A percentile compares a stretch with the other conserved stretches of the same genome.
These are phyloP conservation scores for Cymbopogon citratus DNA, from an alignment of 176 grass and related monocot genomes.

Conservation along the genomic window DNA sequence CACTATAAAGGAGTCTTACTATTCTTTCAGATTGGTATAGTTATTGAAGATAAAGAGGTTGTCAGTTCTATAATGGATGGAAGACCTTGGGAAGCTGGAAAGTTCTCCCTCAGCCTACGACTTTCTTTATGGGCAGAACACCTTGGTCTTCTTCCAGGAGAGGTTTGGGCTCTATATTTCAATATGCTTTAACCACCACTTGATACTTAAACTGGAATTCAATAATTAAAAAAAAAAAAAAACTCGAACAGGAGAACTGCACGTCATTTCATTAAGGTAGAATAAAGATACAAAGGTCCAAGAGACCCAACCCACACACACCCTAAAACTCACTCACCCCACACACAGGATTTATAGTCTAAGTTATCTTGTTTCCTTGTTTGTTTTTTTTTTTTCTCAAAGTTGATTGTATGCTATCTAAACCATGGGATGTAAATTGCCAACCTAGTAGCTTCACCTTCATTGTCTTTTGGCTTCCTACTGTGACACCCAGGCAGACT, in stretches of 20 bases:
- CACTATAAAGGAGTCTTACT: neutral
- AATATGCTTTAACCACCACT: neutral
- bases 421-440: neutral
- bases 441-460: neutral
- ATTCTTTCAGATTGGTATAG: slow-evolving; percentile 76
- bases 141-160: slow-evolving; percentile 83
- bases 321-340: no score
- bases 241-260: no score
- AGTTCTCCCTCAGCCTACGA: slow-evolving; percentile 77
- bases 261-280: no score
- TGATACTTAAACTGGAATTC: neutral
- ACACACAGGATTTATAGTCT: neutral
- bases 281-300: no score
- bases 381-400: neutral
- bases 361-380: neutral
- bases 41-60: slow-evolving; percentile 99
- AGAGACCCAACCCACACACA: no score
- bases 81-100: slow-evolving; percentile 90
- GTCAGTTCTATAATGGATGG: slow-evolving; percentile 89
- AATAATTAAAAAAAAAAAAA: neutral
- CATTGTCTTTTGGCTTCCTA: neutral
- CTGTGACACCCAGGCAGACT: neutral
- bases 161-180: slow-evolving; percentile 50
- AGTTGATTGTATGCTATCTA: neutral
- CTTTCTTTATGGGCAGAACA: slow-evolving; percentile 91